Base-by-base conservation (phyloP, 2,329 filamentous ascomycete species). In the Cladosporium sp. region DNA sequence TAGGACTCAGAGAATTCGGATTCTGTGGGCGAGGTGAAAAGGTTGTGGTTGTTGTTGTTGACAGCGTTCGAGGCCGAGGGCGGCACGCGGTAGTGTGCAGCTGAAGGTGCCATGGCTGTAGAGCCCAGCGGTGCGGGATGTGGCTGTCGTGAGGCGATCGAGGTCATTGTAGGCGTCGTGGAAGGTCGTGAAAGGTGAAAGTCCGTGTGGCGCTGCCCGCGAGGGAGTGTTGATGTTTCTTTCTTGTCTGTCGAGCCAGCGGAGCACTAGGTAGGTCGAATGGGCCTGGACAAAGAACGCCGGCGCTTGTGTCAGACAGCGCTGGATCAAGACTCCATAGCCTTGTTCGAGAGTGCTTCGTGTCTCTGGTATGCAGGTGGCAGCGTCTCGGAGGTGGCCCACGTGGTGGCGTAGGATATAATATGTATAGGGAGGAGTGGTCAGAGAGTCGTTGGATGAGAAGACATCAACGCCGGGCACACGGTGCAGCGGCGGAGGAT, bases 1-100 rank as follows among this genome's bases (percentile, higher is more conserved):
- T 80, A 79, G 37, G 69, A 71, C 58, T 95, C 90, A 19, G 89
- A 93, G 70, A 96, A 96, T 60, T 96, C 90, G 22, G 89, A 95
- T 64, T 95, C 89, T 58, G 90, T 96, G 39, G 91, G 90, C 66
- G 89, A 95, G 37, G 83, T 80, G 65, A 87, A 92, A 58, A 73
- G 68, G 49, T 68, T 68, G 54, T 85, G 47, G 53, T 76, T 67
- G 20, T 67, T 59, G 50, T 55, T 56, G 54, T 54, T 60, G 38
- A 44, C 52, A 15, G 53, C 48, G 15, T 43, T 36, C 42, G 47
- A 51, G 15, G 56, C 45, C 17, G 54, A 49, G n/a, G 56, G 47
- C 12, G 59, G 49, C 22, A 56, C 52, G 38, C 60, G 59, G 51
- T 64, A 65, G 43, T 61, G 60, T 12, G 53, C 32, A 39, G 51